Evolutionary conservation across 306 rosid genomes (phyloP).

Genomic region (Cicer judaicum): DNA sequence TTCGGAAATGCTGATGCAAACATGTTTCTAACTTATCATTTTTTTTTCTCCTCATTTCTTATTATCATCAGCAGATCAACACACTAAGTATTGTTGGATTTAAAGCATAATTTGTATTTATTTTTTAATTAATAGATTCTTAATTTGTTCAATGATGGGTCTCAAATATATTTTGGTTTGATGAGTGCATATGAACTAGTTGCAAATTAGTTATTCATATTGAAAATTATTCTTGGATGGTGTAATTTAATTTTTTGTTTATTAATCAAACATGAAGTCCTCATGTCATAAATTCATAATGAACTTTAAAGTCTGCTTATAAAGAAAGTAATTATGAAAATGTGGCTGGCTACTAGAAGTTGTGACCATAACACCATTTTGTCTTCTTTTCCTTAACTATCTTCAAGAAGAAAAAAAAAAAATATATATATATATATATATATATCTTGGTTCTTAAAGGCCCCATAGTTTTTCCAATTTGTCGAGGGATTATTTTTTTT

Average conservation of each 20-base stretch:
- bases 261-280: slow-evolving; percentile 36
- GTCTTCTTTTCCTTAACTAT: slow-evolving; percentile 4
- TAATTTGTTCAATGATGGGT: slow-evolving; percentile 11
- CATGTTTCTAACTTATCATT: slow-evolving; percentile 39
- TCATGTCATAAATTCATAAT: slow-evolving; percentile 13
- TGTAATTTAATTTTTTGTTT: slow-evolving; percentile 14
- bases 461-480: slow-evolving; percentile 11
- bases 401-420: neutral
- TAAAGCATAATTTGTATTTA: slow-evolving; percentile 7
- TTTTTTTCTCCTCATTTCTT: slow-evolving; percentile 21
- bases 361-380: slow-evolving; percentile 21
- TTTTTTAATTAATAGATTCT: slow-evolving; percentile 23
- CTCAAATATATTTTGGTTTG: slow-evolving; percentile 15
- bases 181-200: slow-evolving; percentile 15
- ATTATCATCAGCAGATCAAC: slow-evolving; percentile 15
- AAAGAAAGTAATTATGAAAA: slow-evolving; percentile 33
- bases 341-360: slow-evolving; percentile 35
- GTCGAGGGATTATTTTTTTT: neutral
- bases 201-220: neutral
- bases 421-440: neutral
- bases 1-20: slow-evolving; percentile 40
- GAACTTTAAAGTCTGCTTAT: slow-evolving; percentile 43
- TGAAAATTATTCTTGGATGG: slow-evolving; percentile 28
- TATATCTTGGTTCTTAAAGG: neutral
- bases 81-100: slow-evolving; percentile 50